Evolutionary conservation across 306 rosid species (phyloP), one percentile per base, ranked within the genome.

Genomic region (Begonia fuchsioides): DNA sequence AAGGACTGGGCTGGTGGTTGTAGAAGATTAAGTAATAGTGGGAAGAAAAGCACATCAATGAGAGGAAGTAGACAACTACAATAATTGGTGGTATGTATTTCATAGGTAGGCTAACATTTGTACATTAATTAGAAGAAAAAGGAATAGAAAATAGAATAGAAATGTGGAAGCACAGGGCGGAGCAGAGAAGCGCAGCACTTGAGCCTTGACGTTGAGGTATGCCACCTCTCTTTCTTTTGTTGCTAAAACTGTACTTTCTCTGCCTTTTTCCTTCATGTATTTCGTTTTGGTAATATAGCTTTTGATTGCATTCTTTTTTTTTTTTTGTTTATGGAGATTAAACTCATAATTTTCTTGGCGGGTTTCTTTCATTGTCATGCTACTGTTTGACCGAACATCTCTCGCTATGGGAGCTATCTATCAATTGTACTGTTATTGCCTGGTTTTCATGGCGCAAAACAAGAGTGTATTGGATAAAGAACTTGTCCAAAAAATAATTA

Each of bases 51-150:
- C 65, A 55, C 38, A 17, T 60, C 54, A 77, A 75, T 56, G 56
- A 72, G 84, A 63, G 76, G 66, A 72, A 66, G 69, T 68, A 76
- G 94, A 73, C 82, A 67, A 47, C 73, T 82, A 56, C 74, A 66
- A 67, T 67, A 66, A 67, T 67, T 57, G 72, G 48, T 71, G 80
- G 80, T 77, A 70, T 47, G 62, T 57, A 47, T 60, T 58, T 64
- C 64, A 68, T 75, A 76, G 79, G 73, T 85, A 82, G 93, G 79
- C 87, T 82, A 82, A 90, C 94, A 55, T 90, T 94, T 90, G 96
- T 90, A 85, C 79, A 90, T 80, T 67, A 60, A 64, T 64, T 80
- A 85, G 93, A 67, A 17, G 59, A 67, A 61, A 62, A 66, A 45
- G 57, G 32, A 67, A 65, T 69, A 66, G 68, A 55, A n/a, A 72